Conservation (phyloP, 371 early-diverging fungal species). For the Syncephalastrum monosporum region DNA sequence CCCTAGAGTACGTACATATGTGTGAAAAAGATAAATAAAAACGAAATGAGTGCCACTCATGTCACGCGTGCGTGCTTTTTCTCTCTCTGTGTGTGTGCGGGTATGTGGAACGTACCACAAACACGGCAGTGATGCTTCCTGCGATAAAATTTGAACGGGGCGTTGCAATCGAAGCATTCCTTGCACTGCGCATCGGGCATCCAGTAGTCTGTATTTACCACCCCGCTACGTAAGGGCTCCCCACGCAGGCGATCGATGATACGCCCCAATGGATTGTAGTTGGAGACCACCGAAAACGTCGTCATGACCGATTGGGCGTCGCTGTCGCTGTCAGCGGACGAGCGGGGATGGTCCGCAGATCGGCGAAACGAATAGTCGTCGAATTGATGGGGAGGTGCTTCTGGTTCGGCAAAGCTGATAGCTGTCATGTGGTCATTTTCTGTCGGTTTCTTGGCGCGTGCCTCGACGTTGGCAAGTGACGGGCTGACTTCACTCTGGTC, state of each 20-base stretch:
- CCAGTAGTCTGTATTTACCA: constrained; percentile 67
- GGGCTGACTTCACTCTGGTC: too few relatives aligned
- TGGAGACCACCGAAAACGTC: constrained; percentile 37
- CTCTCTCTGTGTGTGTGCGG: too few relatives aligned
- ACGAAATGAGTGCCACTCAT: not conserved
- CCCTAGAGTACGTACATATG: constrained; percentile 30
- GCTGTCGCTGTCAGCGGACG: constrained; percentile 29
- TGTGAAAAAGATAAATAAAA: not conserved
- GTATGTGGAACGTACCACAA: constrained; percentile 55
- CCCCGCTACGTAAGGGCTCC: constrained; percentile 26
- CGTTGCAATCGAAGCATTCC: constrained; percentile 77
- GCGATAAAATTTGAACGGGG: constrained; percentile 65
- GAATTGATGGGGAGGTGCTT: too few relatives aligned
- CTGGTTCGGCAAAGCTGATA: too few relatives aligned
- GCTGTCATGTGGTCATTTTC: too few relatives aligned
- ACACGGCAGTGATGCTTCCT: constrained; percentile 85
- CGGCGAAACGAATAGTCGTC: too few relatives aligned
- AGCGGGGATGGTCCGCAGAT: too few relatives aligned
- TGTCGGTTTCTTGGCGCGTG: too few relatives aligned
- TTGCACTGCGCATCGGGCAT: constrained; percentile 79
- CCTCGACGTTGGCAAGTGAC: too few relatives aligned
- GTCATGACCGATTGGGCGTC: constrained; percentile 56
- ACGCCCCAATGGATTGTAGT: constrained; percentile 13
- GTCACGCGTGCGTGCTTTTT: too few relatives aligned
- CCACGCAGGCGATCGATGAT: constrained; percentile 42